phyloP scores from a whole-genome alignment of 2,329 filamentous ascomycete genomes.

The Hymenoscyphus fructigenus region DNA sequence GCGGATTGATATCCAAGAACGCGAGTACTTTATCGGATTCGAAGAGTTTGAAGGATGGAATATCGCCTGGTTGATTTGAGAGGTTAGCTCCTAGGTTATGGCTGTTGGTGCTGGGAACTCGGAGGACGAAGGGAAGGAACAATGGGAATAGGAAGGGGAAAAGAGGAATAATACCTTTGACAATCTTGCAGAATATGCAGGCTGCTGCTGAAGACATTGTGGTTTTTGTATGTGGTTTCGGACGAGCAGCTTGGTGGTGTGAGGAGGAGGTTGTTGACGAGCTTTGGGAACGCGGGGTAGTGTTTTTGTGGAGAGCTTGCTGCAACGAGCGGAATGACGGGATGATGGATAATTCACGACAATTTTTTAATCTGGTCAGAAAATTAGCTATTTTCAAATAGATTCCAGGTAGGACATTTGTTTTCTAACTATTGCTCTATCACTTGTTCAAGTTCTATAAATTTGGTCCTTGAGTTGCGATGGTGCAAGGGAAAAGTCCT shows the following conservation, averaged over 20 bases:
- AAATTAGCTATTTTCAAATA: too few relatives aligned
- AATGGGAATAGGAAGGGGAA: constrained; percentile 18
- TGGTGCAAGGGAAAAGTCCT: too few relatives aligned
- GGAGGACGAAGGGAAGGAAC: background rate
- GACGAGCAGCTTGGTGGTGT: background rate
- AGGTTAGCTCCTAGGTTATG: constrained; percentile 10
- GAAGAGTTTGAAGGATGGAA: constrained; percentile 94
- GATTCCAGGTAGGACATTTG: too few relatives aligned
- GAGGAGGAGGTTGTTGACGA: background rate
- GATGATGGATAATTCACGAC: too few relatives aligned
- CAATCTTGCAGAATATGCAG: constrained; percentile 98
- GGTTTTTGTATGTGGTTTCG: background rate
- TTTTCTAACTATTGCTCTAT: too few relatives aligned
- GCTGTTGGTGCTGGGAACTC: background rate
- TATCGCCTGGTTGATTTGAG: constrained; percentile 65
- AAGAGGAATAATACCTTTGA: constrained; percentile 65
- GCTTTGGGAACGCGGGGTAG: constrained; percentile 4
- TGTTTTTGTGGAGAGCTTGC: background rate
- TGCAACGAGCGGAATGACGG: too few relatives aligned
- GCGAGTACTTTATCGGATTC: constrained; percentile 92
- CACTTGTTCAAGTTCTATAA: too few relatives aligned
- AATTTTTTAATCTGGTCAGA: too few relatives aligned
- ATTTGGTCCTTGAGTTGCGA: too few relatives aligned
- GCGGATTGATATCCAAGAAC: constrained; percentile 92
- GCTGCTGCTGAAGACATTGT: constrained; percentile 50